Base-by-base conservation (phyloP, 1,284 basidiomycete species). In the Retiboletus flavoniger region DNA sequence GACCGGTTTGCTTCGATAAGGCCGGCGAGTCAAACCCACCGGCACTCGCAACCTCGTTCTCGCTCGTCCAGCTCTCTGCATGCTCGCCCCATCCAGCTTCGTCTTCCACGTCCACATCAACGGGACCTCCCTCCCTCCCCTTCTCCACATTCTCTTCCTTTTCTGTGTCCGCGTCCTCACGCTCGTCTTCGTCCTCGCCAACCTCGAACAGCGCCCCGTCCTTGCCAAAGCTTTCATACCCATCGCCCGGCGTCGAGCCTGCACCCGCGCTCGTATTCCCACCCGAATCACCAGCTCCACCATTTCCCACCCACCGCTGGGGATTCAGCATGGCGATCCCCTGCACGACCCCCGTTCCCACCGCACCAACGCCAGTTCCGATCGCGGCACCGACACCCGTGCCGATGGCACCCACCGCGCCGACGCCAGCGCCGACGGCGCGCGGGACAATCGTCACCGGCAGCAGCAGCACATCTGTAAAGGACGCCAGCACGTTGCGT, bases 361-460 rank as follows among this genome's bases (percentile, higher is more conserved):
- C 83, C 24, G 90, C 77, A 1, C 57, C 64, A 2, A 64, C 63
- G 0, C 83, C 90, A n/a, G 76, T 85, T 1, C 91, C 87, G 2
- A 93, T 90, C 9, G 84, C 89, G 36, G 54, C 65, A 14, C 90
- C 86, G 1, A 84, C 83, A 0, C 83, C 82, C 13, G 81, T 65
- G 2, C 61, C 64, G 11, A 63, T 60, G 16, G 62, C 61, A 2
- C 64, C 86, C 0, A 93, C 89, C 26, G 59, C 69, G 9, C 89
- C 86, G 1, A 84, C 83, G 0, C 83, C 82, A 7, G 81, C 81
- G 34, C 87, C 85, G 6, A 86, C 84, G 0, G 93, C 91, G 9
- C 92, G 84, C 0, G 96, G 96, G 1, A 98, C 95, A 61, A 98
- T 97, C 1, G 94, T 97, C 17, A 98, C 96, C 0, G 96, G 96